A percentile compares a stretch with the other conserved stretches of the same genome.
Conservation (phyloP, 108 stramenopile genomes). For the Discostella stelligeroides region DNA sequence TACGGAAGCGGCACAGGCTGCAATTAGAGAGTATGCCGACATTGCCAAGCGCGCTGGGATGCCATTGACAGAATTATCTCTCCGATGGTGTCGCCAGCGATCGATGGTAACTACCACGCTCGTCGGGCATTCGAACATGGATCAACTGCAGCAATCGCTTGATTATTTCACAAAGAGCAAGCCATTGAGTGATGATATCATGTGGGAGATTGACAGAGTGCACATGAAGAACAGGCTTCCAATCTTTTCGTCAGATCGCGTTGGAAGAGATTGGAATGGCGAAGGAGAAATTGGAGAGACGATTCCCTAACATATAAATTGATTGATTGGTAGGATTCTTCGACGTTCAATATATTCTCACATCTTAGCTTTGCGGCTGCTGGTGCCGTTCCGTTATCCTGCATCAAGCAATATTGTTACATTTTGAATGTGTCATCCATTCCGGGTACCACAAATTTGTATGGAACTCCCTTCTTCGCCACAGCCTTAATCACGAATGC, state of each 20-base stretch:
- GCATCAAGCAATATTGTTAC: background rate
- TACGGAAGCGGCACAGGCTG: conserved; percentile 76
- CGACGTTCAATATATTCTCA: no score
- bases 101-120: conserved; percentile 82
- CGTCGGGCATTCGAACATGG: conserved; percentile 82
- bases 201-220: conserved; percentile 90
- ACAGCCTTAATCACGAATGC: conserved; percentile 72
- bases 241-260: conserved; percentile 73
- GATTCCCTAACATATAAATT: conserved; percentile 62
- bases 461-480: conserved; percentile 71
- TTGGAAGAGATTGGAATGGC: conserved; percentile 87
- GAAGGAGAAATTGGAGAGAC: conserved; percentile 90
- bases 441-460: conserved; percentile 79
- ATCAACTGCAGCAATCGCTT: conserved; percentile 77
- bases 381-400: background rate
- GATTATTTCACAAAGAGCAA: conserved; percentile 69
- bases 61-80: conserved; percentile 76
- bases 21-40: conserved; percentile 72
- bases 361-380: no score
- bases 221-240: conserved; percentile 91
- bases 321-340: no score
- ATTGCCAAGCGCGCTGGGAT: conserved; percentile 77
- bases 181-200: conserved; percentile 69
- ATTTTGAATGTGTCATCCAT: conserved; percentile 1
- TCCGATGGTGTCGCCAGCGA: conserved; percentile 83